A percentile compares a stretch with the other conserved stretches of the same genome.
These are phyloP conservation scores for Ganoderma lucidum DNA, from an alignment of 1,284 basidiomycete species.

Conservation along the genomic window DNA sequence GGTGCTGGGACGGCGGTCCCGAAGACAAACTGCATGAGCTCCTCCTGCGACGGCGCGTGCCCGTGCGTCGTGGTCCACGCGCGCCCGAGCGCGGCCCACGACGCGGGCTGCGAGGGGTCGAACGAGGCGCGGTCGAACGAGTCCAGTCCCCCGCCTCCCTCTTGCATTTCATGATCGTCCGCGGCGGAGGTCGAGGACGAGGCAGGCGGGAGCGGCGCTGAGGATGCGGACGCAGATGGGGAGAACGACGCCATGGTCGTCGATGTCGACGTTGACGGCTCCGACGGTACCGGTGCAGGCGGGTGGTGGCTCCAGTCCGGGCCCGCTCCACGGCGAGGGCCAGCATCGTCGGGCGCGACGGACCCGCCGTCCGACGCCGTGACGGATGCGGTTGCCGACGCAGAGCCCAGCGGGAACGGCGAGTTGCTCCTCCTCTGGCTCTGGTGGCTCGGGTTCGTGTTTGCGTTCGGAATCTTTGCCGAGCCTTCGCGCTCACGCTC, in stretches of 20 bases:
- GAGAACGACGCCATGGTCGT: slow-evolving; percentile 17
- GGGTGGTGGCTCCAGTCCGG: neutral
- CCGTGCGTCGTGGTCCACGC: slow-evolving; percentile 77
- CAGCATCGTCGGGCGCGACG: slow-evolving; percentile 18
- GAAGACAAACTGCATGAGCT: slow-evolving; percentile 78
- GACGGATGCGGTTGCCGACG: slow-evolving; percentile 14
- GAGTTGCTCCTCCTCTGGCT: slow-evolving; percentile 24
- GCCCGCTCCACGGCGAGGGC: neutral
- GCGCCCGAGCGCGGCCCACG: slow-evolving; percentile 79
- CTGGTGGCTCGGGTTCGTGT: too few species aligned
- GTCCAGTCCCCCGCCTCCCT: slow-evolving; percentile 54
- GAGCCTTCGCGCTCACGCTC: neutral
- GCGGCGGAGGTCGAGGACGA: slow-evolving; percentile 13
- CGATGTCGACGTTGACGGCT: slow-evolving; percentile 3
- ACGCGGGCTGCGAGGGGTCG: slow-evolving; percentile 70
- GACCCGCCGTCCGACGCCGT: slow-evolving; percentile 27
- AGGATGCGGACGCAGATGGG: slow-evolving; percentile 12
- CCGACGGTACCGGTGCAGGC: neutral
- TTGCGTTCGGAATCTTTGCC: neutral
- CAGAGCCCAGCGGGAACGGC: slow-evolving; percentile 24
- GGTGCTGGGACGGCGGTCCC: slow-evolving; percentile 33
- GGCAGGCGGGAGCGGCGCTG: neutral
- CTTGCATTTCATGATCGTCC: slow-evolving; percentile 18
- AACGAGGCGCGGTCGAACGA: slow-evolving; percentile 73
- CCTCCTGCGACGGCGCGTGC: slow-evolving; percentile 69